A percentile compares a stretch with the other conserved stretches of the same genome.
phyloP scores from a whole-genome alignment of 192 early-diverging fungal species.

The Coemansia sp. region DNA sequence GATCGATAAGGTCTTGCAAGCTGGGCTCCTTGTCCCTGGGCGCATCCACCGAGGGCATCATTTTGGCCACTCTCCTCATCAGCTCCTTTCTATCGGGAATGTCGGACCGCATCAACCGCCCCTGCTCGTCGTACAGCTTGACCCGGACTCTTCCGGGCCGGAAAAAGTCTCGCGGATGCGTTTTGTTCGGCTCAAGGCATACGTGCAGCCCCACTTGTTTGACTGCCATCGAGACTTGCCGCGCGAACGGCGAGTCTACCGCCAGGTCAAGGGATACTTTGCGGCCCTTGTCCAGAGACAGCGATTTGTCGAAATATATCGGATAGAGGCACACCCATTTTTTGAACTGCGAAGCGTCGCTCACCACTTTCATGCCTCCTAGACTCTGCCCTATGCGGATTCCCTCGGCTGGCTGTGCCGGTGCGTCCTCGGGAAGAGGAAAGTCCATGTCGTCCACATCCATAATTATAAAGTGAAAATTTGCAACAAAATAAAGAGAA shows the following conservation, averaged over 20 bases:
- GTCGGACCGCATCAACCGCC: constrained; percentile 40
- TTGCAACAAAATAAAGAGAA: neutral
- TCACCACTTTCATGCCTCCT: constrained; percentile 19
- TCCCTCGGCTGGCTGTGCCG: constrained; percentile 4
- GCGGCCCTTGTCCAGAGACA: constrained; percentile 61
- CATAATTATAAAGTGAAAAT: neutral
- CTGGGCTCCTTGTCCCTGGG: constrained; percentile 44
- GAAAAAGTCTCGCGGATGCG: constrained; percentile 68
- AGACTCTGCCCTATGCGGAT: constrained; percentile 23
- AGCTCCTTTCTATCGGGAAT: constrained; percentile 57
- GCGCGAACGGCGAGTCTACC: constrained; percentile 58
- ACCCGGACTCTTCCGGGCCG: constrained; percentile 69
- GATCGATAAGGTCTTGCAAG: constrained; percentile 44
- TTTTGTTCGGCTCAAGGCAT: constrained; percentile 64
- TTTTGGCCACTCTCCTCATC: constrained; percentile 18
- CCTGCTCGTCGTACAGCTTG: constrained; percentile 54
- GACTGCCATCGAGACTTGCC: constrained; percentile 63
- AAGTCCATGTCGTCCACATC: constrained; percentile 57
- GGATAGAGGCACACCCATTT: constrained; percentile 74
- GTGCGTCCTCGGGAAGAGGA: constrained; percentile 36
- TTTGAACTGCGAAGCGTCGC: constrained; percentile 33
- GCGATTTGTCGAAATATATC: constrained; percentile 64
- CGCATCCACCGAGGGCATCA: constrained; percentile 20
- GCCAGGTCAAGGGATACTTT: constrained; percentile 56
- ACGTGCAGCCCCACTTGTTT: constrained; percentile 60